Evolutionary conservation across 2,329 filamentous ascomycete species (phyloP), one percentile per base, ranked within the genome.

Genomic region (Cytospora paraplurivora): DNA sequence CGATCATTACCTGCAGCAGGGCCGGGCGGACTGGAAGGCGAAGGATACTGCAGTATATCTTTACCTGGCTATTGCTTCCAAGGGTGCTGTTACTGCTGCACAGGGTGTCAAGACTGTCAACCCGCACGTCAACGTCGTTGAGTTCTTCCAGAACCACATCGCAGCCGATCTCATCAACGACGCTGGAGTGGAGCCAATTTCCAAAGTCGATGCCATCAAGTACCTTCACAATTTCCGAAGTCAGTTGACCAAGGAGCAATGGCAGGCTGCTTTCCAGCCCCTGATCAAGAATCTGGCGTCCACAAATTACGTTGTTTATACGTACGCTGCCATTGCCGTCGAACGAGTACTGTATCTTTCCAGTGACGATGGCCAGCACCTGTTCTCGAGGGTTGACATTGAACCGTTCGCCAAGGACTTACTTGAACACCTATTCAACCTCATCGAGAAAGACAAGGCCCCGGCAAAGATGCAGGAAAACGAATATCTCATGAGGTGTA

Each of bases 41-140:
- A 99, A 99, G 79, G 95, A 99, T 73, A 98, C 94, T 0, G 95
- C 95, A n/a, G 89, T 97, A 63, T 98, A 98, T 72, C 86, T 99
- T 17, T 99, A 96, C 81, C 88, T 95, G 44, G 92, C 95, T 5
- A 92, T 98, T 70, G 95, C 95, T 17, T 92, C 93, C 49, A 97
- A 96, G 79, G 95, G 95, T 60, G 85, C 88, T 37, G 88, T 94
- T 37, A 98, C 95, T 3, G 85, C 92, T 8, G 90, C 88, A 0
- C 92, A 96, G 70, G 95, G 96, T 75, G 92, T 98, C 60, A 93
- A 93, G 75, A 93, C 88, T 13, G 91, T 95, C 66, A 99, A 98
- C 76, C 82, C 85, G n/a, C 78, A 90, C 47, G 89, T 98, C 69
- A 89, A 96, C 71, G 90, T 99, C 33, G 88, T 97, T 32, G 90